These are phyloP conservation scores for Komagataella mondaviorum DNA, from an alignment of 805 yeast species.

Conservation along the genomic window DNA sequence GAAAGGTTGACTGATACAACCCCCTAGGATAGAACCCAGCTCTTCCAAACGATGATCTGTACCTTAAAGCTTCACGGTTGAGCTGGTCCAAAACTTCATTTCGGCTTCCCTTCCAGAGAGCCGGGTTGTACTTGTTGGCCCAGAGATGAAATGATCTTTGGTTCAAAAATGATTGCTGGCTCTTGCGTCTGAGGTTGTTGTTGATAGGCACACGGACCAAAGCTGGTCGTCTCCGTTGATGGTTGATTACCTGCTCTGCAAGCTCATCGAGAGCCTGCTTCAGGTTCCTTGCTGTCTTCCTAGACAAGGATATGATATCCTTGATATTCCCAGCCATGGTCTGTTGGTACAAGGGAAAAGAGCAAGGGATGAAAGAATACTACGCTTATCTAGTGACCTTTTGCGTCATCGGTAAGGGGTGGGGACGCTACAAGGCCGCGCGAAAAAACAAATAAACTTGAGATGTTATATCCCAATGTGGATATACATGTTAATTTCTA, in stretches of 20 bases:
- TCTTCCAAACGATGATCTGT: conserved; percentile 2
- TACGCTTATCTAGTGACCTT: not conserved
- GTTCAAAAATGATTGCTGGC: conserved; percentile 9
- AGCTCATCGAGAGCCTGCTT: conserved; percentile 35
- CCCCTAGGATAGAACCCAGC: conserved; percentile 13
- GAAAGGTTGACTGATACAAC: conserved; percentile 22
- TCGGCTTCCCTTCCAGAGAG: not conserved
- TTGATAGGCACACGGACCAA: conserved; percentile 27
- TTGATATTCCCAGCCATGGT: conserved; percentile 7
- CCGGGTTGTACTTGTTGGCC: not conserved
- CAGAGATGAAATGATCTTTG: conserved; percentile 2
- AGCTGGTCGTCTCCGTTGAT: conserved; percentile 7
- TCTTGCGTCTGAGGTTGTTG: conserved; percentile 6
- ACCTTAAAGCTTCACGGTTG: not conserved
- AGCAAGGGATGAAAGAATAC: not conserved
- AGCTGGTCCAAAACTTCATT: not conserved
- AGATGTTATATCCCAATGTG: not conserved
- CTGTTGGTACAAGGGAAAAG: not conserved
- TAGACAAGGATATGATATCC: conserved; percentile 30
- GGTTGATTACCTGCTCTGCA: conserved; percentile 17
- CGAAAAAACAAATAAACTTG: not conserved
- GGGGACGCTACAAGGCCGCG: not conserved
- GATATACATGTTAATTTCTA: not conserved
- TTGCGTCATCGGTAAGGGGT: not conserved
- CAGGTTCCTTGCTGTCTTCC: conserved; percentile 31